Base-by-base conservation (phyloP, 225 moss, liverwort and hornwort genomes). In the Antitrichia curtipendula region DNA sequence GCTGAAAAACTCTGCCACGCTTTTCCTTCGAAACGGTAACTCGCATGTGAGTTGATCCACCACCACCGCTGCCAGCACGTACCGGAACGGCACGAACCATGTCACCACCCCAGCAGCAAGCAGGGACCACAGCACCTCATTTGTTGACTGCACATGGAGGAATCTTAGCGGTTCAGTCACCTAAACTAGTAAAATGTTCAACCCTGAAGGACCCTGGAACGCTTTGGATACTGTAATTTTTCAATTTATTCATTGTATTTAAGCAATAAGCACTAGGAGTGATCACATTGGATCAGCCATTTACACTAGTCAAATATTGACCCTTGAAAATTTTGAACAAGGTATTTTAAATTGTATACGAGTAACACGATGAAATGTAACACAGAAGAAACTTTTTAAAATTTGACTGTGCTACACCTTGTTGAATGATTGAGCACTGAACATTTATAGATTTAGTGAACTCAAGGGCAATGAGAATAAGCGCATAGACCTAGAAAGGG, bases 21-120 rank as follows among this genome's bases (percentile, higher is more conserved):
- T 94, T 69, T 91, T 91, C 60, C 95, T 94, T 79, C 99, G 93
- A 59, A 97, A 93, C 45, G 92, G 83, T 27, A 99, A 53, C 77
- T 96, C 93, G 19, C 56, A 32, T 14, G 99, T 99, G 89, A 99
- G 95, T 87, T 99, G 99, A n/a, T 99, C 99, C 45, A 95, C 10
- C 56, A 99, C 70, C 57, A 97, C n/a, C 31, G 61, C 50, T 23
- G 87, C 95, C 47, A 99, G 54, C 28, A 99, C 73, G 74, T 90
- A 95, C 61, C 99, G 95, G 87, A 96, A 97, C 24, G 99, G 99
- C 38, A 99, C 89, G 16, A 99, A 82, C 86, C 91, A 90, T 76
- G 95, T 94, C 36, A 96, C 87, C 45, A 90, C 84, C 62, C 92
- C 95, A 34, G 94, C 88, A 10, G 87, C 95, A 36, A 93, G 83